Percentiles rank a stretch among this genome's conserved stretches.
phyloP scores from a whole-genome alignment of 2,329 filamentous ascomycete species.

The Biscogniauxia marginata region DNA sequence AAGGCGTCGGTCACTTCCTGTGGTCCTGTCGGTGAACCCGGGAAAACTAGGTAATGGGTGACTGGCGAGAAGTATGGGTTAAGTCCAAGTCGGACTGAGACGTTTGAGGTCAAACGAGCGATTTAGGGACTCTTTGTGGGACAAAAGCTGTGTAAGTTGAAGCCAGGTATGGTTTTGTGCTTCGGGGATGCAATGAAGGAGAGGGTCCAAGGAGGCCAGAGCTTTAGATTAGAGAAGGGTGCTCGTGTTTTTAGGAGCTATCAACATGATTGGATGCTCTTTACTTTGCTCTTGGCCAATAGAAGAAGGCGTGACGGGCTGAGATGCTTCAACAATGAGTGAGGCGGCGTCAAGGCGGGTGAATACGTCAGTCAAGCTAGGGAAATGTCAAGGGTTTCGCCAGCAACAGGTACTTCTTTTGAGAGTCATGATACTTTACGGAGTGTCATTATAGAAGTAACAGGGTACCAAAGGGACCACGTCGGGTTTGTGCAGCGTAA shows the following conservation, averaged over 20 bases:
- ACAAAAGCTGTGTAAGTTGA: slow-evolving; percentile 20
- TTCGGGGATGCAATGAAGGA: slow-evolving; percentile 33
- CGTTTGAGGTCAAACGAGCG: slow-evolving; percentile 20
- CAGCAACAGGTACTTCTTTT: slow-evolving; percentile 36
- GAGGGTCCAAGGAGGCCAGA: slow-evolving; percentile 26
- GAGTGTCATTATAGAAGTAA: slow-evolving; percentile 33
- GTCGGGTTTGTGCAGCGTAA: slow-evolving; percentile 37
- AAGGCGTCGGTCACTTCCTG: neutral
- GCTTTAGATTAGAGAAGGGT: slow-evolving; percentile 40
- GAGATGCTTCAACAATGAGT: slow-evolving; percentile 31
- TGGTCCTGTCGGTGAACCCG: neutral
- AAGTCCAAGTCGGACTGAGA: slow-evolving; percentile 1
- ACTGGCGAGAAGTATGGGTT: slow-evolving; percentile 1
- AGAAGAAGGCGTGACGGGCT: slow-evolving; percentile 32
- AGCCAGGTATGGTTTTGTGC: slow-evolving; percentile 24
- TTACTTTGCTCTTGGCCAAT: slow-evolving; percentile 40
- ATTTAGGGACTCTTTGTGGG: slow-evolving; percentile 15
- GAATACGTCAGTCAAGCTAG: slow-evolving; percentile 40
- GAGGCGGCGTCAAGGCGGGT: slow-evolving; percentile 31
- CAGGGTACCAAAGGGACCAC: slow-evolving; percentile 36
- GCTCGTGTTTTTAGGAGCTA: slow-evolving; percentile 40
- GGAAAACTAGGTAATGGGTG: neutral
- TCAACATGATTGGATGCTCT: slow-evolving; percentile 45
- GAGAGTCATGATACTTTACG: slow-evolving; percentile 38
- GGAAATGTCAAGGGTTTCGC: slow-evolving; percentile 36